Base-by-base conservation (phyloP, 2,329 filamentous ascomycete genomes). In the Penicillium sp. region DNA sequence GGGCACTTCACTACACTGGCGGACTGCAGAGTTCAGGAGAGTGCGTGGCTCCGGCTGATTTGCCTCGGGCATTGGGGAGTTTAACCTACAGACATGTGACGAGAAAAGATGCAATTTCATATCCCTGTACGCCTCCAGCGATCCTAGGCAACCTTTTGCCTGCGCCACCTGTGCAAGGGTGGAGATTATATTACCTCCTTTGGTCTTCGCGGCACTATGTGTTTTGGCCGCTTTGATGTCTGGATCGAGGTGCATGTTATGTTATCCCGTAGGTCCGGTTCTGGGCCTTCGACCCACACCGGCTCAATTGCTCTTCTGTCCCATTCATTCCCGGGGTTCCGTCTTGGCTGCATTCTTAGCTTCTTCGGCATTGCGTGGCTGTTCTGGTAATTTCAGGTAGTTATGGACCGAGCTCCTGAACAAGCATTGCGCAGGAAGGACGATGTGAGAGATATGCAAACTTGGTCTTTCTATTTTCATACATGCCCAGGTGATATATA, bases 1-100 rank as follows among this genome's bases (percentile, higher is more conserved):
- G 7, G 22, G 13, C 8, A 24, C 13, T 9, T 9, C 5, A 13
- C 20, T n/a, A n/a, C n/a, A n/a, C n/a, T n/a, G n/a, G n/a, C n/a
- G n/a, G n/a, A n/a, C n/a, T 3, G 27, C n/a, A 3, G 11, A 25
- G 16, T 18, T 10, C 27, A 31, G 27, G 41, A 13, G 16, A 46
- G 51, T 44, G 55, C 41, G 33, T 54, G 56, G 35, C 53, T 33
- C 42, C 40, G 46, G 36, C 46, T 55, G 46, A 51, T 54, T 56
- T 51, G 48, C 57, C 52, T 51, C 46, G 48, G 48, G 44, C 27
- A 1, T 16, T 40, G n/a, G 24, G 16, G 9, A 11, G 16, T 11
- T 38, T 20, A 38, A 38, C 16, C 35, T 36, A 20, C 8, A 18
- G 18, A 38, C 18, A 38, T 38, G 35, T 58, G 57, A 60, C 43